Percentiles rank a stretch among this genome's conserved stretches.
Evolutionary conservation across 176 grass and related monocot genomes (phyloP).

Genomic region (Dactylis glomerata): DNA sequence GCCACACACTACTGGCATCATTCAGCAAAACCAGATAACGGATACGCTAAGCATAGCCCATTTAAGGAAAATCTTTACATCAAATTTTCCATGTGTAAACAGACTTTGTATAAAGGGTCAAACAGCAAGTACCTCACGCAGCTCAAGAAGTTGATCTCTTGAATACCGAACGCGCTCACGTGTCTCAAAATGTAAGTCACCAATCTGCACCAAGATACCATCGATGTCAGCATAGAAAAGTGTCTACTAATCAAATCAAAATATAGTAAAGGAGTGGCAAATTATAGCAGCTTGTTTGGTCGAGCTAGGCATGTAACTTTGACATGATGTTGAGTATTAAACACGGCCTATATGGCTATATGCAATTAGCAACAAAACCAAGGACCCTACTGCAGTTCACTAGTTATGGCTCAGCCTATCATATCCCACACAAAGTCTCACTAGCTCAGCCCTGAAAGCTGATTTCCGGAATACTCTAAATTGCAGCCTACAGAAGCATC

Average conservation of each 20-base stretch:
- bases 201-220: conserved; percentile 47
- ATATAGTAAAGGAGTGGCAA: background rate
- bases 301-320: background rate
- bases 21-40: conserved; percentile 6
- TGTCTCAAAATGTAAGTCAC: conserved; percentile 64
- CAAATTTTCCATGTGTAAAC: conserved; percentile 18
- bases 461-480: conserved; percentile 16
- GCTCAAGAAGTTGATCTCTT: conserved; percentile 82
- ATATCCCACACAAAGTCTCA: background rate
- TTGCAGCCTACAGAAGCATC: background rate
- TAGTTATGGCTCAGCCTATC: background rate
- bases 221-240: background rate
- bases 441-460: background rate
- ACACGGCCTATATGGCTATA: background rate
- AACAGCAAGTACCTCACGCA: conserved; percentile 55
- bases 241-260: background rate
- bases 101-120: background rate
- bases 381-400: background rate
- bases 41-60: background rate
- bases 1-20: background rate
- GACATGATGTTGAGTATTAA: background rate
- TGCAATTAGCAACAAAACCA: background rate
- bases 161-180: conserved; percentile 66
- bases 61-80: background rate
- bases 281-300: background rate